phyloP scores from a whole-genome alignment of 2,329 filamentous ascomycete species.

The Trichoderma sp. region DNA sequence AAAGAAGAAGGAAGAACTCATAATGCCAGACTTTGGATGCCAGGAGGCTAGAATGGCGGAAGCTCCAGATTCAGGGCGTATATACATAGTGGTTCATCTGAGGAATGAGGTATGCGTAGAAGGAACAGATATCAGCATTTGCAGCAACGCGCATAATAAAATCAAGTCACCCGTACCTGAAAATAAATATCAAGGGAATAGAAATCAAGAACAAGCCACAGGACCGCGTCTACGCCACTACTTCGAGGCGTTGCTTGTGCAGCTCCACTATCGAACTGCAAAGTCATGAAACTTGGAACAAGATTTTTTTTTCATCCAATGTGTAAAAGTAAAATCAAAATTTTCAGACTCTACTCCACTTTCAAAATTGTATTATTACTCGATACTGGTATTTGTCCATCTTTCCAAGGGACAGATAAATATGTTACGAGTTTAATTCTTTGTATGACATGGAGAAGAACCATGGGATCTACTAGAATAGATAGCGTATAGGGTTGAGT shows the following conservation, averaged over 20 bases:
- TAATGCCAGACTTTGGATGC: background rate
- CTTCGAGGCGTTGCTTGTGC: background rate
- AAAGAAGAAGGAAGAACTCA: background rate
- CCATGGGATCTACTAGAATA: background rate
- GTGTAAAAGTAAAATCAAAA: background rate
- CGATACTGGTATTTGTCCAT: background rate
- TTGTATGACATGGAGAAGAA: background rate
- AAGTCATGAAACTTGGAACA: background rate
- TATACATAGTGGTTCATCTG: background rate
- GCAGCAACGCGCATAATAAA: background rate
- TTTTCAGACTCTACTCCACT: background rate
- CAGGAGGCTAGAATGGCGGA: background rate
- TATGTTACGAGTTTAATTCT: background rate
- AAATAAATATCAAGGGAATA: background rate
- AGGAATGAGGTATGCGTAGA: background rate
- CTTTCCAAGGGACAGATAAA: background rate
- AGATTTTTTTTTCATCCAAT: background rate
- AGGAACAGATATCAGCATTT: background rate
- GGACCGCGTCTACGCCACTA: background rate
- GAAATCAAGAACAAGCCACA: background rate
- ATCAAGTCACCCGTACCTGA: background rate
- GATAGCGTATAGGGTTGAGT: background rate
- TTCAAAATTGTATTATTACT: background rate
- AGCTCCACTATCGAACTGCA: background rate
- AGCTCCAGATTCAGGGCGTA: background rate